Evolutionary conservation across 305 asterid genomes (phyloP), one percentile per base, ranked within the genome.

Genomic region (Fraxinus albicans): DNA sequence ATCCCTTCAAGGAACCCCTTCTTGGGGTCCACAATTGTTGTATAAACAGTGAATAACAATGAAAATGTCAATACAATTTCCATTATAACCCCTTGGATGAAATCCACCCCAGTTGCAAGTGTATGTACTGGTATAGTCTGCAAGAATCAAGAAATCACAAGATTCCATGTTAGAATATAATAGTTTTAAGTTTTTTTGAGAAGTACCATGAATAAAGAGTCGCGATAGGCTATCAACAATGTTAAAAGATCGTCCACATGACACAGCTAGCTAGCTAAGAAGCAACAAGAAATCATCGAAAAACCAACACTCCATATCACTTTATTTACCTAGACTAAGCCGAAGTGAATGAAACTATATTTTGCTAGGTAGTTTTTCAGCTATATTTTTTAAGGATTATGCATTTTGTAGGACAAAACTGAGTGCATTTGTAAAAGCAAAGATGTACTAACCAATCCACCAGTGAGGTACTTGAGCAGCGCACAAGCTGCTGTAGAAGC

Each of bases 401-500:
- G 3, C 4, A 0, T 21, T 63, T 8, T 63, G 8, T 0, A 21
- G 6, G 73, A 63, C 6, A 63, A 21, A 19, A 63, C 13, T 8
- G 72, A 63, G 12, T 23, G 27, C 12, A 19, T 27, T 2, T 2
- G 5, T 3, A 65, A 10, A 8, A 27, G 7, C 36, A 10, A 12
- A 27, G 1, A 4, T 27, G 13, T 10, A 63, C 86, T 88, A 77
- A 95, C 99, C 89, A 90, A 70, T 83, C 99, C 99, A 13, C 95
- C 98, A 9, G 99, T 94, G 70, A 93, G 79, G 81, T 89, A 95
- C 12, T 36, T 88, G 86, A 95, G 98, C 87, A 95, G 65, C 83
- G 94, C 97, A 80, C 93, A 95, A 25, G 99, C 99, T n/a, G 98
- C 96, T 3, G 86, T 93, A 17, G 99, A 92, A 83, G 99, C 99